Percentiles rank a stretch among this genome's conserved stretches.
Evolutionary conservation across 2,329 filamentous ascomycete genomes (phyloP).

Genomic region (Aspergillus fijiensis): DNA sequence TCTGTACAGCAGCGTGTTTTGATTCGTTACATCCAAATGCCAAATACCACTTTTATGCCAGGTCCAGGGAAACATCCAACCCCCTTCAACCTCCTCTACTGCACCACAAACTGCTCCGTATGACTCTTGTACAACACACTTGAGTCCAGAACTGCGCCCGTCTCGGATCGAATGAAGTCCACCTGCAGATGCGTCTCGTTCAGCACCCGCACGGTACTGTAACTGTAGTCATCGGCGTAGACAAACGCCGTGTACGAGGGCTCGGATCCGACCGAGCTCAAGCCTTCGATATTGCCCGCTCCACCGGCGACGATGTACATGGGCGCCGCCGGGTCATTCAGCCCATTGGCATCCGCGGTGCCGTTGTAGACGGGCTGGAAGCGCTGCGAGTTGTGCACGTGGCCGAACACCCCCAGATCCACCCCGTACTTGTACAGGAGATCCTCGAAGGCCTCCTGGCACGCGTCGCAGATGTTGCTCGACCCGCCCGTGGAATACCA

Average conservation of each 20-base stretch:
- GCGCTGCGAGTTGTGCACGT: slow-evolving; percentile 60
- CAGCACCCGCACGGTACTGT: slow-evolving; percentile 50
- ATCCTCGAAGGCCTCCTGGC: slow-evolving; percentile 55
- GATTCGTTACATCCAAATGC: no score
- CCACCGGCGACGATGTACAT: slow-evolving; percentile 59
- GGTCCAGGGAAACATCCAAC: no score
- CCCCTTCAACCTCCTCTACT: slow-evolving; percentile 37
- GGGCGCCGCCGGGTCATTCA: slow-evolving; percentile 54
- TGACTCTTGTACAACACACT: slow-evolving; percentile 53
- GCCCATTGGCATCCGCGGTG: slow-evolving; percentile 44
- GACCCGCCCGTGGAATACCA: slow-evolving; percentile 46
- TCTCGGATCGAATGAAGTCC: slow-evolving; percentile 52
- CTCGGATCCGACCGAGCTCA: slow-evolving; percentile 46
- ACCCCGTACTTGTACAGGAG: slow-evolving; percentile 58
- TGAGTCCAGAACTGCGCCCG: slow-evolving; percentile 50
- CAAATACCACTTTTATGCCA: no score
- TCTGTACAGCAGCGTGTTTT: no score
- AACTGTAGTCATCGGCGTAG: slow-evolving; percentile 50
- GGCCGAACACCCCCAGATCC: slow-evolving; percentile 57
- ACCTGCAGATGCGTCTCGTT: slow-evolving; percentile 50
- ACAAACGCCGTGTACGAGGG: slow-evolving; percentile 42
- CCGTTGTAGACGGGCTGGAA: slow-evolving; percentile 39
- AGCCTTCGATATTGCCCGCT: slow-evolving; percentile 57
- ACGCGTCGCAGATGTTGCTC: slow-evolving; percentile 43
- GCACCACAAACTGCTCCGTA: slow-evolving; percentile 47